Evolutionary conservation across 1,139 yeast genomes (phyloP), one percentile per base, ranked within the genome.

Genomic region (Kurtzmaniella natalensis): DNA sequence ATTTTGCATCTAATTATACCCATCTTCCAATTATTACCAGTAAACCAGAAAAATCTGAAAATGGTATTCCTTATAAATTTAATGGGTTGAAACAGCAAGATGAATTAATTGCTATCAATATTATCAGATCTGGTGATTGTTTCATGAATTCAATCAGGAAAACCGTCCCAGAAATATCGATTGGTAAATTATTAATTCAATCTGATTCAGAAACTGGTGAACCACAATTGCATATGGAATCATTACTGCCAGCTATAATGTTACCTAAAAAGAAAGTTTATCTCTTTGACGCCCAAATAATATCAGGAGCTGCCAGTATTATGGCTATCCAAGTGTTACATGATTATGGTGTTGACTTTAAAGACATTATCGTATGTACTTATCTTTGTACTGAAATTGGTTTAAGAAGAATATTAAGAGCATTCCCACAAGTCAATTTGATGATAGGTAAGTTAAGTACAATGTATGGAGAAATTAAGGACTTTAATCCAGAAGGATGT

Each of bases 101-200:
- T 38, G 69, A 72, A 17, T 59, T 85, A 7, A 65, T 83, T 23
- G 92, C 94, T 0, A 82, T 88, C 5, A 80, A 82, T 41, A 78
- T 89, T 33, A 80, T 92, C 30, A 70, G 96, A 42, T 89, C 96
- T 1, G 98, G 98, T 3, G 96, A 88, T 53, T 86, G 96, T 51
- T 89, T 89, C 51, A 81, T 84, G 73, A 72, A 70, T 26, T 81
- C 96, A 0, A 62, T 89, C 33, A 75, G 84, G 41, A 78, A 76
- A 45, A 76, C 92, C 0, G 68, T 87, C 23, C 94, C 95, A 0
- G 87, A 81, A 34, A 77, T 86, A 16, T 71, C 78, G 10, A 68
- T 87, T 30, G 97, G 98, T 1, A 85, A 88, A 50, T 56, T 92
- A 27, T 63, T 92, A 34, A 87, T 92, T 48, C 96, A 89, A 56